phyloP scores from a whole-genome alignment of 768 basidiomycete species.

The Sarcomyxa edulis region DNA sequence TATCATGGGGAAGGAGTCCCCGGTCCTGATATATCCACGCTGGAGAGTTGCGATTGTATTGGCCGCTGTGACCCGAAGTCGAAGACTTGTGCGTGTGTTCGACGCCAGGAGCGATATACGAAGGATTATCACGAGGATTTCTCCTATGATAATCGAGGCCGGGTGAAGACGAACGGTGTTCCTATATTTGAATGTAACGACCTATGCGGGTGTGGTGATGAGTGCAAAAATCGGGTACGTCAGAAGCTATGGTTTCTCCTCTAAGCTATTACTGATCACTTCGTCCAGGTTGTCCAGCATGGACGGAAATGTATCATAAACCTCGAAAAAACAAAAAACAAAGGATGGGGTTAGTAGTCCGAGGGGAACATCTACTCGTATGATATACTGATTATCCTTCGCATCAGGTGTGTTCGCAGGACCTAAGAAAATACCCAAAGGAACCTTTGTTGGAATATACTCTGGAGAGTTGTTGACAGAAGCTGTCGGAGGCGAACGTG shows the following conservation, averaged over 20 bases:
- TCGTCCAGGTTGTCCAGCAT: slow-evolving; percentile 70
- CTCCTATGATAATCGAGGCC: slow-evolving; percentile 60
- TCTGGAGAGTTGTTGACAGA: slow-evolving; percentile 79
- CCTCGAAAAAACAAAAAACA: slow-evolving; percentile 65
- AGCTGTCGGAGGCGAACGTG: slow-evolving; percentile 59
- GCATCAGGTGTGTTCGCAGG: slow-evolving; percentile 66
- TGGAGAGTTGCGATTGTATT: slow-evolving; percentile 69
- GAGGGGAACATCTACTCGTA: background rate
- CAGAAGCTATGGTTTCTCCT: background rate
- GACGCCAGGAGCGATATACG: slow-evolving; percentile 43
- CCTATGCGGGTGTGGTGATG: slow-evolving; percentile 73
- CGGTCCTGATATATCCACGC: slow-evolving; percentile 48
- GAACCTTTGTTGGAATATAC: slow-evolving; percentile 80
- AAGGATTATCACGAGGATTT: slow-evolving; percentile 44
- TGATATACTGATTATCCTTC: slow-evolving; percentile 3
- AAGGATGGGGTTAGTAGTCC: slow-evolving; percentile 77
- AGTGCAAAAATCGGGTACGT: slow-evolving; percentile 77
- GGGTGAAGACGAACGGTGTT: slow-evolving; percentile 40
- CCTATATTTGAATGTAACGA: slow-evolving; percentile 88
- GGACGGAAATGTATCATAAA: slow-evolving; percentile 61
- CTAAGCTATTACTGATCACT: slow-evolving; percentile 1
- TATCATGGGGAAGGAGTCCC: slow-evolving; percentile 69
- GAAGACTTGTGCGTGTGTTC: slow-evolving; percentile 67
- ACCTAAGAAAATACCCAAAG: slow-evolving; percentile 54
- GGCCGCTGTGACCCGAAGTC: slow-evolving; percentile 73